Base-by-base conservation (phyloP, 2,329 filamentous ascomycete genomes). In the Botrytis fragariae region DNA sequence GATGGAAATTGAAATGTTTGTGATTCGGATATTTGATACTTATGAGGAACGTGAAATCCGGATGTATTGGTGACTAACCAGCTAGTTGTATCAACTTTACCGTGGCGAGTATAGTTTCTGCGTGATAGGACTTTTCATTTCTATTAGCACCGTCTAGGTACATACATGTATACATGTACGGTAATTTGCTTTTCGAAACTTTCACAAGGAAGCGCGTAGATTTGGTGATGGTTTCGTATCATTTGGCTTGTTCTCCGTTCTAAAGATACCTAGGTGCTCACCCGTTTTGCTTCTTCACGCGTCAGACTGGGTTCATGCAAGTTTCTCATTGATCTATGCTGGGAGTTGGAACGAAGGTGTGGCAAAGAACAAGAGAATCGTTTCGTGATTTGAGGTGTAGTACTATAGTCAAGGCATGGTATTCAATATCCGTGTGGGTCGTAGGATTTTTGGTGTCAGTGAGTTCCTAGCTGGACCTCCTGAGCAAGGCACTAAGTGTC, bases 1-100 rank as follows among this genome's bases (percentile, higher is more conserved):
- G 65, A 57, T 68, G 25, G 48, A 68, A 32, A 68, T 68, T 68
- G 45, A 67, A 67, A 39, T 51, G 64, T 67, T 67, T 51, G 65
- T 57, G 64, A 57, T 54, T 68, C 64, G 64, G 64, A 68, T 32
- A 68, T 68, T 68, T 54, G 45, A 57, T 57, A 54, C 48, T 68
- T 57, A 57, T 42, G 48, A 68, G 64, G 32, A 54, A 51, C 32
- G 32, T 39, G 29, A 51, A 37, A 37, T 29, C 16, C 45, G 64
- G 64, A 54, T 67, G 32, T 51, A 35, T 25, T 35, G 60, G 22
- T 62, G 29, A 22, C 57, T 44, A 9, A 35, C 29, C 14, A 37
- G 29, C 42, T 48, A 35, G 9, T 9, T 25, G 64, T 51, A n/a
- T 39, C 62, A 65, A 65, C 44, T 25, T 65, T 25, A 3, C 64